Evolutionary conservation across 345 rosid genomes (phyloP).

Genomic region (Populus davidiana): DNA sequence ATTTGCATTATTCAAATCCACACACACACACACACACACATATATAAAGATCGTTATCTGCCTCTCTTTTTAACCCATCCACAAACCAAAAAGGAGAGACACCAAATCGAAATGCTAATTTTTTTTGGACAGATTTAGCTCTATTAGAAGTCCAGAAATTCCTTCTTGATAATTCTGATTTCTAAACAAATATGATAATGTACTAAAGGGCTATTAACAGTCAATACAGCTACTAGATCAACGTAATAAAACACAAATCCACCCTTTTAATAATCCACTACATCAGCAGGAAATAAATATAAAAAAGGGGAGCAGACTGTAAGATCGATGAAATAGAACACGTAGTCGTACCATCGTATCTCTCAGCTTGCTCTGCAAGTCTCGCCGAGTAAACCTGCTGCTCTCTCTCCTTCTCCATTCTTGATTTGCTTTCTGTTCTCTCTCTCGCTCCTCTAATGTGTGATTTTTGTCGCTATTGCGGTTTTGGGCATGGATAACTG

Average conservation of each 20-base stretch:
- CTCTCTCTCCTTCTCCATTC: conserved; percentile 88
- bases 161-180: neutral
- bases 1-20: neutral
- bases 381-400: conserved; percentile 76
- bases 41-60: too few relatives aligned
- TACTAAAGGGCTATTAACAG: neutral
- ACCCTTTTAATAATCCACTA: neutral
- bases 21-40: too few relatives aligned
- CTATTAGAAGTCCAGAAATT: neutral
- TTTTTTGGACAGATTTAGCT: neutral
- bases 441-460: neutral
- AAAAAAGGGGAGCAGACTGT: neutral
- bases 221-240: neutral
- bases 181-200: neutral
- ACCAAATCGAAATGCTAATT: neutral
- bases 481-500: conserved; percentile 7
- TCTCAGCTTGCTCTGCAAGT: conserved; percentile 90
- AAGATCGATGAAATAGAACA: neutral
- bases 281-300: neutral
- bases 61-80: neutral
- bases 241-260: neutral
- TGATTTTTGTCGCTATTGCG: neutral
- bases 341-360: conserved; percentile 66
- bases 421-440: conserved; percentile 5
- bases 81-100: neutral